A percentile compares a stretch with the other conserved stretches of the same genome.
Evolutionary conservation across 2,329 filamentous ascomycete species (phyloP).

Genomic region (Diaporthe caulivora): DNA sequence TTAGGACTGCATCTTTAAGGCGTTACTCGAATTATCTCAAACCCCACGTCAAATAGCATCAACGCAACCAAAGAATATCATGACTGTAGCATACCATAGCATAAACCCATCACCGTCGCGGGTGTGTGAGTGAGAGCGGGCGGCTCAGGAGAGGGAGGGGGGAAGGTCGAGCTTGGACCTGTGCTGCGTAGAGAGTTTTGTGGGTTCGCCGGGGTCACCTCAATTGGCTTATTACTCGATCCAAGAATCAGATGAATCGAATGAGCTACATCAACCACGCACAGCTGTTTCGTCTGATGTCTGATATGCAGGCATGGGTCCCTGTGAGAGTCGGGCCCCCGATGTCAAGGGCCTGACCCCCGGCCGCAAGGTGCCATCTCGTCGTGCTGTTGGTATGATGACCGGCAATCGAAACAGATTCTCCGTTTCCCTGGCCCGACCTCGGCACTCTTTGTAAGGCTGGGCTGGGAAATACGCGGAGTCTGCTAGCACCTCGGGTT

Average conservation of each 20-base stretch:
- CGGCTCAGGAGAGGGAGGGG: neutral
- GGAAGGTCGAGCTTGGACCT: slow-evolving; percentile 12
- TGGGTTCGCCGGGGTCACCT: slow-evolving; percentile 23
- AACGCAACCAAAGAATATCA: slow-evolving; percentile 19
- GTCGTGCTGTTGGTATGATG: slow-evolving; percentile 2
- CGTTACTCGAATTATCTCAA: slow-evolving; percentile 32
- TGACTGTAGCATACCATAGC: slow-evolving; percentile 25
- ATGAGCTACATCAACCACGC: slow-evolving; percentile 26
- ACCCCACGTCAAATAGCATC: slow-evolving; percentile 15
- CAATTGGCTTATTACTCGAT: slow-evolving; percentile 32
- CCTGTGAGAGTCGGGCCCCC: slow-evolving; percentile 18
- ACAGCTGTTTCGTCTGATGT: slow-evolving; percentile 35
- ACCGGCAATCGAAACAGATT: slow-evolving; percentile 29
- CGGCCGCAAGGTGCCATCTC: slow-evolving; percentile 22
- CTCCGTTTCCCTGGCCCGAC: slow-evolving; percentile 21
- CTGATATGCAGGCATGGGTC: slow-evolving; percentile 29
- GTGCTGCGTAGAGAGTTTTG: slow-evolving; percentile 9
- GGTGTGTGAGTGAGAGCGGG: neutral
- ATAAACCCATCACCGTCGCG: neutral
- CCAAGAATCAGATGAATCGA: slow-evolving; percentile 32
- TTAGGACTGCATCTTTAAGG: slow-evolving; percentile 32
- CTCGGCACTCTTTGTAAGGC: neutral
- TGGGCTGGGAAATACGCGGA: neutral
- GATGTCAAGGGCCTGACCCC: slow-evolving; percentile 4
- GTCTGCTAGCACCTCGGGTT: neutral